Conservation (phyloP, 2,329 filamentous ascomycete genomes). For the Dothidotthia symphoricarpi region DNA sequence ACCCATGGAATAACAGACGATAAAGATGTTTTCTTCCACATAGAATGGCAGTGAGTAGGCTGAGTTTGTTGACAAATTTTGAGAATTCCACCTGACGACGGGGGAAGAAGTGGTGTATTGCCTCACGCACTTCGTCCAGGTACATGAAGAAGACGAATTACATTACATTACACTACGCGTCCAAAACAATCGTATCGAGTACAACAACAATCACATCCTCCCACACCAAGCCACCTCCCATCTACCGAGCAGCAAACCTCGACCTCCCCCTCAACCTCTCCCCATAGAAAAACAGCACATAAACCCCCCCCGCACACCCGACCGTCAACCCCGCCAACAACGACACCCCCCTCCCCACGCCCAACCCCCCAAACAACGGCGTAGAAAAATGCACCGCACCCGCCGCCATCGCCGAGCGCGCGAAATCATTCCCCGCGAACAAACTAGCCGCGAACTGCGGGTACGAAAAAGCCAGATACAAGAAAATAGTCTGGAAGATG, state of each 20-base stretch:
- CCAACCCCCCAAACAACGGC: slow-evolving; percentile 60
- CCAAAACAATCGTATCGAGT: too few species aligned
- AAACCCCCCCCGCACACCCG: slow-evolving; percentile 56
- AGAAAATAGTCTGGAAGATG: slow-evolving; percentile 53
- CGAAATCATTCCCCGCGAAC: slow-evolving; percentile 64
- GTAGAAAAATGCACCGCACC: slow-evolving; percentile 60
- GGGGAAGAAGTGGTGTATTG: too few species aligned
- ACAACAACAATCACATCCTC: too few species aligned
- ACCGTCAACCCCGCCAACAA: slow-evolving; percentile 49
- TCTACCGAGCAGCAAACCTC: slow-evolving; percentile 34
- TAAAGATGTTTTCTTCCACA: too few species aligned
- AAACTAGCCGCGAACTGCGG: slow-evolving; percentile 51
- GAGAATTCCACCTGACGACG: too few species aligned
- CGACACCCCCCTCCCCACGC: slow-evolving; percentile 57
- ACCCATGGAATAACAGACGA: too few species aligned
- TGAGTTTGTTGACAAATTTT: too few species aligned
- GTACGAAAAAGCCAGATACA: slow-evolving; percentile 65
- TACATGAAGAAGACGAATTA: too few species aligned
- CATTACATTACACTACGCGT: too few species aligned
- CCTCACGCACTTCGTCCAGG: too few species aligned
- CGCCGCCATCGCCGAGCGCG: slow-evolving; percentile 57
- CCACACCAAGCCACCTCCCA: too few species aligned
- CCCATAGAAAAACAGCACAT: slow-evolving; percentile 54
- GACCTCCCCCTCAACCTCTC: slow-evolving; percentile 31
- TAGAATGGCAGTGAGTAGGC: too few species aligned